A percentile compares a stretch with the other conserved stretches of the same genome.
These are phyloP conservation scores for Pseudocercospora eumusae DNA, from an alignment of 2,329 filamentous ascomycete species.

Conservation along the genomic window DNA sequence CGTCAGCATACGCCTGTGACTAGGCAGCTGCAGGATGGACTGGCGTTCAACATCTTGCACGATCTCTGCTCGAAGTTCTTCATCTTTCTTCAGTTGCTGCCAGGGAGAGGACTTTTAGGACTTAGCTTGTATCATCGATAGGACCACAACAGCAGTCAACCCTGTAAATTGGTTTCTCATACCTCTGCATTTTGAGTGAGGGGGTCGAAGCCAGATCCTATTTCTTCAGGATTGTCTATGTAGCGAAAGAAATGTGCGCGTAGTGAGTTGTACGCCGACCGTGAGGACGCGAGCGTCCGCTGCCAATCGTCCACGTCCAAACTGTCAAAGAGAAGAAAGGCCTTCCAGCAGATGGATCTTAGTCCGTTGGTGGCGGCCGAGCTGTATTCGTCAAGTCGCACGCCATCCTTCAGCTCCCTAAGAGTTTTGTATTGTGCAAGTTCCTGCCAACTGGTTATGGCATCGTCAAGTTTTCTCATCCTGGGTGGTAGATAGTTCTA, in stretches of 20 bases:
- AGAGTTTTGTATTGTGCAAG: slow-evolving; percentile 35
- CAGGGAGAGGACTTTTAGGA: slow-evolving; percentile 73
- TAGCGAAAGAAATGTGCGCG: slow-evolving; percentile 75
- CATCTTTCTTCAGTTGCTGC: slow-evolving; percentile 82
- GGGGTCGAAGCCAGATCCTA: slow-evolving; percentile 75
- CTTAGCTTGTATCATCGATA: slow-evolving; percentile 44
- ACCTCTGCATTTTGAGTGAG: slow-evolving; percentile 78
- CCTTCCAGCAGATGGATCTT: slow-evolving; percentile 91
- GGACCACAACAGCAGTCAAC: slow-evolving; percentile 3
- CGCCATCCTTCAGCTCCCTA: slow-evolving; percentile 36
- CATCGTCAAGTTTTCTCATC: slow-evolving; percentile 40
- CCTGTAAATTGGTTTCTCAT: slow-evolving; percentile 35
- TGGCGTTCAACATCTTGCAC: slow-evolving; percentile 92
- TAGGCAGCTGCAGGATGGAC: slow-evolving; percentile 78
- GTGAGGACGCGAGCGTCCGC: slow-evolving; percentile 64
- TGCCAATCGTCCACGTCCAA: slow-evolving; percentile 68
- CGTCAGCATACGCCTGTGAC: slow-evolving; percentile 76
- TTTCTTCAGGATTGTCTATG: slow-evolving; percentile 79
- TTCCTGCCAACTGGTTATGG: slow-evolving; percentile 38
- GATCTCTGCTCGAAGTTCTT: slow-evolving; percentile 82
- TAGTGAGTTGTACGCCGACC: slow-evolving; percentile 71
- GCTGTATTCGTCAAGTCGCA: slow-evolving; percentile 32
- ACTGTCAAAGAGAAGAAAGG: slow-evolving; percentile 76
- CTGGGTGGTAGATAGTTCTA: slow-evolving; percentile 1
- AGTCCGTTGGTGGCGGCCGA: slow-evolving; percentile 54